Evolutionary conservation across 2,329 filamentous ascomycete species (phyloP).

Genomic region (Fusarium circinatum): DNA sequence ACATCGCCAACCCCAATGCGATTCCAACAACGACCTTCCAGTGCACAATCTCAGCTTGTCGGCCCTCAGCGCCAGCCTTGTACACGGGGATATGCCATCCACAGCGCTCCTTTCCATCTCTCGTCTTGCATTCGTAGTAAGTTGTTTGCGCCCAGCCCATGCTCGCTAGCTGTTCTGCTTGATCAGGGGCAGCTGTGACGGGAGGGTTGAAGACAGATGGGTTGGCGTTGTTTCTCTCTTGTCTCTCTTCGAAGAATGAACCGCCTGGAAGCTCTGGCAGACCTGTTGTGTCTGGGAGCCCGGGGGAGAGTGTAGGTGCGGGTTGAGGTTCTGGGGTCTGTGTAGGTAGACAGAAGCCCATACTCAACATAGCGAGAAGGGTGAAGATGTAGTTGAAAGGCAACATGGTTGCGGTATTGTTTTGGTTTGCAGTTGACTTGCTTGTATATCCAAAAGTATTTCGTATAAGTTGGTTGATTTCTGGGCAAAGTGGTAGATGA

Average conservation of each 20-base stretch:
- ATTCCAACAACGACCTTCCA: slow-evolving; percentile 28
- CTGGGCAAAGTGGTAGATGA: neutral
- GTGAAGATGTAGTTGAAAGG: neutral
- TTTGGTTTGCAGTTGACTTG: neutral
- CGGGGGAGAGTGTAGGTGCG: slow-evolving; percentile 3
- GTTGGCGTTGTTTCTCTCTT: slow-evolving; percentile 28
- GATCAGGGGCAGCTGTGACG: slow-evolving; percentile 48
- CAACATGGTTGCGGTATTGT: slow-evolving; percentile 12
- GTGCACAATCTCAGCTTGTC: slow-evolving; percentile 35
- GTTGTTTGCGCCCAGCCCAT: slow-evolving; percentile 49
- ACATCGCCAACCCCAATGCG: slow-evolving; percentile 16
- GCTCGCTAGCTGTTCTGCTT: slow-evolving; percentile 43
- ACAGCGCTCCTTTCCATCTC: slow-evolving; percentile 46
- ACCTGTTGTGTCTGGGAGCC: slow-evolving; percentile 6
- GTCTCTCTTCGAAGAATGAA: slow-evolving; percentile 13
- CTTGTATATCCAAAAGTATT: neutral
- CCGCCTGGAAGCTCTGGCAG: neutral
- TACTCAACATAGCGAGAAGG: slow-evolving; percentile 8
- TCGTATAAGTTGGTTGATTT: neutral
- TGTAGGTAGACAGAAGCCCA: slow-evolving; percentile 24
- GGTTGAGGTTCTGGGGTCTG: slow-evolving; percentile 22
- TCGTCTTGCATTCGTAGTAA: slow-evolving; percentile 49
- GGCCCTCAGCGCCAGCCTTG: slow-evolving; percentile 39
- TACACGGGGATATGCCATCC: slow-evolving; percentile 51
- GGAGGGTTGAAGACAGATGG: slow-evolving; percentile 44